Percentiles rank a stretch among this genome's conserved stretches.
phyloP scores from a whole-genome alignment of 2,329 filamentous ascomycete species.

The Eurotiales sp. region DNA sequence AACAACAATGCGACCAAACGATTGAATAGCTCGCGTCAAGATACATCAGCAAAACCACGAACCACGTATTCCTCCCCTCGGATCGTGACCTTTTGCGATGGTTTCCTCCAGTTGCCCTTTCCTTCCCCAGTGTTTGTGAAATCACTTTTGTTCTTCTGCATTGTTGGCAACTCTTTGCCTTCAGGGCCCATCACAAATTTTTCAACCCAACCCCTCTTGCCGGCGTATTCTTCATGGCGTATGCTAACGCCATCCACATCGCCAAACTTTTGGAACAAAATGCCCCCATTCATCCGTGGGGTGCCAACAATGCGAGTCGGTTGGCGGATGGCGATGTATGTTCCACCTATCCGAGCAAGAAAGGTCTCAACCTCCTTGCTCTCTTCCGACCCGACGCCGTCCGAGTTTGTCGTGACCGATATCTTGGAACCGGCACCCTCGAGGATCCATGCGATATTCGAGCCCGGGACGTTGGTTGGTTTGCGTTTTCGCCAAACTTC shows the following conservation, averaged over 20 bases:
- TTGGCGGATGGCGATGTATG: conserved; percentile 14
- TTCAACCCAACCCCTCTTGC: conserved; percentile 11
- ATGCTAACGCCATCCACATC: conserved; percentile 14
- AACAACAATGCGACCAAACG: neutral
- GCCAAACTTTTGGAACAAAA: conserved; percentile 13
- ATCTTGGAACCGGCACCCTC: conserved; percentile 13
- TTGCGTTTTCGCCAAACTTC: conserved; percentile 13
- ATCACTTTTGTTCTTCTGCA: conserved; percentile 11
- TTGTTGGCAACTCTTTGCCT: conserved; percentile 13
- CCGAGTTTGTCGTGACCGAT: conserved; percentile 10
- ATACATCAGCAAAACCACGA: conserved; percentile 11
- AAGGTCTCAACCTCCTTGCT: conserved; percentile 15
- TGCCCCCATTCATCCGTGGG: conserved; percentile 1
- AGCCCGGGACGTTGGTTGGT: conserved; percentile 5
- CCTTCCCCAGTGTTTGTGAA: conserved; percentile 10
- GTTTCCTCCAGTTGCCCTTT: conserved; percentile 14
- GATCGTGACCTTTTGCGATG: conserved; percentile 9
- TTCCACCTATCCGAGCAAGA: conserved; percentile 12
- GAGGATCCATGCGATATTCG: conserved; percentile 14
- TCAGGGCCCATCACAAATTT: conserved; percentile 13
- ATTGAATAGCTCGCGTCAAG: neutral
- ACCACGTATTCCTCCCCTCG: conserved; percentile 15
- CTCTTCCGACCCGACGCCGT: conserved; percentile 12
- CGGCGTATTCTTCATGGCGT: conserved; percentile 12
- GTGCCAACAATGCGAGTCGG: conserved; percentile 14